Evolutionary conservation across 176 grass and related monocot species (phyloP).

Genomic region (Hsuehochloa calcarea): DNA sequence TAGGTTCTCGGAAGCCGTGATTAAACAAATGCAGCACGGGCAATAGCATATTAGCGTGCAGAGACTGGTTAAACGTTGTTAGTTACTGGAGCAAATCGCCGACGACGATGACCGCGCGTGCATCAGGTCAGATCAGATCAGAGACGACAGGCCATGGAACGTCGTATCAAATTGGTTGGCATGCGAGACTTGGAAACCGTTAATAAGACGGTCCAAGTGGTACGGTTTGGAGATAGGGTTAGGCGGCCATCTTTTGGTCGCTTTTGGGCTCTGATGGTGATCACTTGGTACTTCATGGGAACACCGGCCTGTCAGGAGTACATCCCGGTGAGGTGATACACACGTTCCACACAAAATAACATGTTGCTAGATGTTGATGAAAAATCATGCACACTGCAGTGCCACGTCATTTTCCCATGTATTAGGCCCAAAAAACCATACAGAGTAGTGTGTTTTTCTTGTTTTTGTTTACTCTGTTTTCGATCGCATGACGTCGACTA

Average conservation of each 20-base stretch:
- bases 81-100: background rate
- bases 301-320: background rate
- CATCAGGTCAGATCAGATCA: background rate
- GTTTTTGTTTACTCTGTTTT: background rate
- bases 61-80: background rate
- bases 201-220: constrained; percentile 30
- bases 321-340: background rate
- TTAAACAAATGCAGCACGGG: background rate
- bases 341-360: background rate
- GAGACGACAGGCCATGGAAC: background rate
- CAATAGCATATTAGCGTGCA: background rate
- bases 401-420: background rate
- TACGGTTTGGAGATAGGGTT: constrained; percentile 36
- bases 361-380: background rate
- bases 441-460: background rate
- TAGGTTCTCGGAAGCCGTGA: background rate
- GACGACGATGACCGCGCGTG: constrained; percentile 8
- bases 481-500: background rate
- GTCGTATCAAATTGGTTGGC: constrained; percentile 21
- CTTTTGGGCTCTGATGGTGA: constrained; percentile 18
- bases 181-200: constrained; percentile 46
- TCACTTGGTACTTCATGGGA: background rate
- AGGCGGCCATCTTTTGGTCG: constrained; percentile 53
- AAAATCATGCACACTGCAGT: background rate
- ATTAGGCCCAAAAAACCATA: background rate